These are phyloP conservation scores for Capronia coronata DNA, from an alignment of 2,329 filamentous ascomycete species.

Conservation along the genomic window DNA sequence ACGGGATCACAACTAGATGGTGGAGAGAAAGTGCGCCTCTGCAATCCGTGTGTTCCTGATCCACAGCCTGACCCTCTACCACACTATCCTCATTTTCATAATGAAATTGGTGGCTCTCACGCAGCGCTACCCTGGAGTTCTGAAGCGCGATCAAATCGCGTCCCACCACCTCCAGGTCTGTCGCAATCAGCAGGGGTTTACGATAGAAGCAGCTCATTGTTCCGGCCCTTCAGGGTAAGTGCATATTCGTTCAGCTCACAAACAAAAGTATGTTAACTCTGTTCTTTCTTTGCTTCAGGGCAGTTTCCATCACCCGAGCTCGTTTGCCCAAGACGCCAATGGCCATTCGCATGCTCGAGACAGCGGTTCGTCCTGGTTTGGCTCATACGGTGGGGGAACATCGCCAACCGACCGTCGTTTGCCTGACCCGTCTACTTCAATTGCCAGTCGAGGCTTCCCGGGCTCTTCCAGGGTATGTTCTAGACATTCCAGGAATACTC, in stretches of 20 bases:
- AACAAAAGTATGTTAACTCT: not conserved
- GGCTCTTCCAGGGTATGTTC: conserved; percentile 10
- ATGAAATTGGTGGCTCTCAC: not conserved
- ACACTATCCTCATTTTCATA: conserved; percentile 6
- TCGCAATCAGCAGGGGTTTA: not conserved
- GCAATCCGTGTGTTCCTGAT: conserved; percentile 67
- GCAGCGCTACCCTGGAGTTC: not conserved
- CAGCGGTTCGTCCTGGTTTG: conserved; percentile 6
- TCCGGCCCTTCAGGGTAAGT: not conserved
- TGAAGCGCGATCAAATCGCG: not conserved
- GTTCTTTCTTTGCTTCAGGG: conserved; percentile 1
- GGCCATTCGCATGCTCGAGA: not conserved
- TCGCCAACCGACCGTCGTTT: conserved; percentile 10
- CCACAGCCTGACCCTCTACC: conserved; percentile 51
- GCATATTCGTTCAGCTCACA: not conserved
- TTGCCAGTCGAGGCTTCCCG: not conserved
- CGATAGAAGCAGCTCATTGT: not conserved
- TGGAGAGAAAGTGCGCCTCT: conserved; percentile 62
- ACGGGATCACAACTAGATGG: conserved; percentile 43
- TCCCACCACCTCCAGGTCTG: not conserved
- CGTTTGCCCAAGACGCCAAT: conserved; percentile 2
- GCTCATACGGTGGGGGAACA: conserved; percentile 4
- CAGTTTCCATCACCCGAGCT: conserved; percentile 5
- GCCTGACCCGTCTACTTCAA: conserved; percentile 5
- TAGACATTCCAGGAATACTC: not conserved